These are phyloP conservation scores for Drosera capensis DNA, from an alignment of 148 eudicot species.

Conservation along the genomic window DNA sequence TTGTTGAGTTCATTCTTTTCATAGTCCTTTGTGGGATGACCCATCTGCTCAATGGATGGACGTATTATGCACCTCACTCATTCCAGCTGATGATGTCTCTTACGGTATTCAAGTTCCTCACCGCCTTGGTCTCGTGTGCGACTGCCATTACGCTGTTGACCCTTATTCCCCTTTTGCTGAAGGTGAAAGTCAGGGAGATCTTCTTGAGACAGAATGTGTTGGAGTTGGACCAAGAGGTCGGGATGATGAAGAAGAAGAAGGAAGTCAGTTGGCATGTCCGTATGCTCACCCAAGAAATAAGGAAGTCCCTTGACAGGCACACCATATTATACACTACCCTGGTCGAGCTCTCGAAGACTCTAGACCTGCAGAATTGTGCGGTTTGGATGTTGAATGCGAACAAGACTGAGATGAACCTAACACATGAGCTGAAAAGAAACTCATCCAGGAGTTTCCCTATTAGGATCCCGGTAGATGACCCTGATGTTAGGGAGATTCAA, in stretches of 20 bases:
- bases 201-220: slow-evolving; percentile 62
- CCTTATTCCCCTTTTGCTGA: slow-evolving; percentile 69
- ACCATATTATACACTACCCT: slow-evolving; percentile 69
- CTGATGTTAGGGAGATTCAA: slow-evolving; percentile 41
- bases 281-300: slow-evolving; percentile 85
- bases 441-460: slow-evolving; percentile 11
- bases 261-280: slow-evolving; percentile 82
- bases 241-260: slow-evolving; percentile 59
- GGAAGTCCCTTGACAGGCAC: slow-evolving; percentile 76
- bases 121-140: slow-evolving; percentile 84
- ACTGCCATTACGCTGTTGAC: slow-evolving; percentile 86
- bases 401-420: slow-evolving; percentile 45
- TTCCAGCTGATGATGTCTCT: slow-evolving; percentile 83
- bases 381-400: slow-evolving; percentile 89
- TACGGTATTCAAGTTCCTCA: slow-evolving; percentile 74
- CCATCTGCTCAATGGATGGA: slow-evolving; percentile 85
- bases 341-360: slow-evolving; percentile 69
- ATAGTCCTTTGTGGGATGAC: slow-evolving; percentile 99
- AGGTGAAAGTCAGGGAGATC: slow-evolving; percentile 77
- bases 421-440: slow-evolving; percentile 38
- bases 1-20: slow-evolving; percentile 69
- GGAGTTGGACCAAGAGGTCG: slow-evolving; percentile 76
- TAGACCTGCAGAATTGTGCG: slow-evolving; percentile 70
- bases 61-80: slow-evolving; percentile 71
- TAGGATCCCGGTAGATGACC: slow-evolving; percentile 40